Evolutionary conservation across 768 basidiomycete species (phyloP), one percentile per base, ranked within the genome.

Genomic region (Daedaleopsis nitida): DNA sequence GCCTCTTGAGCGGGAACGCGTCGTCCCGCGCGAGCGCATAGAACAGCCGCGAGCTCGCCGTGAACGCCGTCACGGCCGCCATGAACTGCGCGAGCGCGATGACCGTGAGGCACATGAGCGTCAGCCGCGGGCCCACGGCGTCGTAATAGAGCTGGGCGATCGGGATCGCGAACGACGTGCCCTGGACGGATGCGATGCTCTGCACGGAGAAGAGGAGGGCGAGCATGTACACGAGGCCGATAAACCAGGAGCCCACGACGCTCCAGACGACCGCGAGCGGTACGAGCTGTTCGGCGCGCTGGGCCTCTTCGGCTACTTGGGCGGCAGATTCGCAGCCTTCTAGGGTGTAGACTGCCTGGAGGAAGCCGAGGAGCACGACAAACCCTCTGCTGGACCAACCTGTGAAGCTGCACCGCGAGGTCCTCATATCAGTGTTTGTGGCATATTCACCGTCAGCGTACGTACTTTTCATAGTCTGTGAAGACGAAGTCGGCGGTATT

Each of bases 241-340:
- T 78, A 48, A 84, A 42, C 83, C 83, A 85, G 13, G 83, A 84
- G 38, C 84, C 82, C 13, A 77, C 75, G 63, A 86, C 81, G 69
- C 80, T 80, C 45, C 78, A 80, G 19, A 83, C 81, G 32, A 86
- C 78, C 8, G 82, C 84, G 37, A 84, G 72, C 10, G 84, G 84
- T 0, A 83, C 82, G 21, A 86, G 80, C 52, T 82, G 61, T 56
- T 83, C 82, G 0, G 84, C 84, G n/a, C 80, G 79, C 51, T 78
- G 74, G 38, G 83, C 83, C 68, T 86, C 84, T 69, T 86, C 84
- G 6, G 84, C 84, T 8, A 86, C 80, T 66, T 86, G 84, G n/a
- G 85, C 84, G 47, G 84, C 83, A 3, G 84, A 85, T 67, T 85
- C 84, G 67, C 83, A 85, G 23, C 84, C 84, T 70, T 84, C 84